Evolutionary conservation across 78 protist species (phyloP).

Genomic region (Emiliania huxleyi): DNA sequence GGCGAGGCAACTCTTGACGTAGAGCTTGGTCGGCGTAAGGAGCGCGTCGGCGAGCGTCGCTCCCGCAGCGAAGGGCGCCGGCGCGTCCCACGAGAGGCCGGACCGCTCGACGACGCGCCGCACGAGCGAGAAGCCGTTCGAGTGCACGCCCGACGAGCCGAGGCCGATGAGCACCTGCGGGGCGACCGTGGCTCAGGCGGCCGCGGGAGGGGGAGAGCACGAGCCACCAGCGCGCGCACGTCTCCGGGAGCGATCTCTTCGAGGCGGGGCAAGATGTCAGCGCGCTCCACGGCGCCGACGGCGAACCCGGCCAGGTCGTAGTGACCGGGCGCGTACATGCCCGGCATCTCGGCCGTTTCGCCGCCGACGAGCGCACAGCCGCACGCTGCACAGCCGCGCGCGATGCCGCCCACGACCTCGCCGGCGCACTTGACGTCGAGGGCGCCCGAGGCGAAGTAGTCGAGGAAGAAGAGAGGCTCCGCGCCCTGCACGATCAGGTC

Average conservation of each 20-base stretch:
- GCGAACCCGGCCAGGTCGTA: constrained; percentile 89
- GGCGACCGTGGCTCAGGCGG: too few species aligned
- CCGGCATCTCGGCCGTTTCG: constrained; percentile 91
- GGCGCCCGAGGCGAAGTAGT: constrained; percentile 84
- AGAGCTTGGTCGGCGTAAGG: neutral
- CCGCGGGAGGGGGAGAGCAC: too few species aligned
- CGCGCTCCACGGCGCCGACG: constrained; percentile 81
- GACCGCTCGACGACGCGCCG: neutral
- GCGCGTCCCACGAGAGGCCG: neutral
- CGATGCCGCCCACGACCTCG: constrained; percentile 53
- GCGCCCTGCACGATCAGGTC: constrained; percentile 86
- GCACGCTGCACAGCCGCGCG: constrained; percentile 63
- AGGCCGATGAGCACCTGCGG: constrained; percentile 9
- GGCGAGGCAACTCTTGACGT: neutral
- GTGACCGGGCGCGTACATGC: constrained; percentile 78
- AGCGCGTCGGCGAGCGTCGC: neutral
- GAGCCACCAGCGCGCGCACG: too few species aligned
- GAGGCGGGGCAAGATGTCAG: constrained; percentile 57
- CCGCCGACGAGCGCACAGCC: constrained; percentile 84
- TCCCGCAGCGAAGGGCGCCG: neutral
- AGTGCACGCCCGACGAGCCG: neutral
- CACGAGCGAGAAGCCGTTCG: constrained; percentile 18
- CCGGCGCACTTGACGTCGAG: constrained; percentile 64
- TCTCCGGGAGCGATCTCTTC: neutral
- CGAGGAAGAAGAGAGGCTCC: constrained; percentile 88